Base-by-base conservation (phyloP, 2,329 filamentous ascomycete species). In the Ceratocystis albifundus region DNA sequence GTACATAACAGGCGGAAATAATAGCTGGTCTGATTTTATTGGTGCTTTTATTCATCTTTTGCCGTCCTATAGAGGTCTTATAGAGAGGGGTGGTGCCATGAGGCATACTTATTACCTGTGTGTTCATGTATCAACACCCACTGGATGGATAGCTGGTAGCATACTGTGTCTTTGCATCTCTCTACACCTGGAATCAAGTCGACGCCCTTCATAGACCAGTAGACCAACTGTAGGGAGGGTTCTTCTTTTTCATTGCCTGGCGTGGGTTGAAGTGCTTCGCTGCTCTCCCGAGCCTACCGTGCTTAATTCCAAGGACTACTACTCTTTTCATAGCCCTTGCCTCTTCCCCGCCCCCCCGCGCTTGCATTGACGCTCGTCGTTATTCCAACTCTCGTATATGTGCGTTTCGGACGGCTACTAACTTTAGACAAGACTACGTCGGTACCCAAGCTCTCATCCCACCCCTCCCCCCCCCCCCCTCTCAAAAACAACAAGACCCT, bases 371-470 rank as follows among this genome's bases (percentile, higher is more conserved):
- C 8, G 25, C 22, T 28, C 7, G 25, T 15, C n/a, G 28, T 17
- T 4, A 32, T 57, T 7, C 17, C 6, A 32, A 30, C n/a, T 30
- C 53, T 57, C 53, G 53, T 57, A 57, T 57, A 28, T 57, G 22
- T 57, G 15, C 20, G 53, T 57, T 57, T 57, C 10, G 53, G 53
- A 32, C 53, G 53, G 53, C 28, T 57, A 57, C 53, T 57, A 57
- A n/a, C 53, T 30, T 57, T 28, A 22, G 53, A n/a, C 20, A 17
- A 22, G 10, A 41, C 10, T 15, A 8, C 22, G 28, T 57, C 10
- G 53, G 53, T 57, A 57, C 53, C 53, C 53, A 57, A 57, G 53
- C 28, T 57, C 22, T 25, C 10, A 25, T 28, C 28, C 10, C 22
- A 20, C 53, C 22, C 3, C 8, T 4, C 2, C 25, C 53, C 3